phyloP scores from a whole-genome alignment of 495 filamentous ascomycete species.

The Hamigera avellanea region DNA sequence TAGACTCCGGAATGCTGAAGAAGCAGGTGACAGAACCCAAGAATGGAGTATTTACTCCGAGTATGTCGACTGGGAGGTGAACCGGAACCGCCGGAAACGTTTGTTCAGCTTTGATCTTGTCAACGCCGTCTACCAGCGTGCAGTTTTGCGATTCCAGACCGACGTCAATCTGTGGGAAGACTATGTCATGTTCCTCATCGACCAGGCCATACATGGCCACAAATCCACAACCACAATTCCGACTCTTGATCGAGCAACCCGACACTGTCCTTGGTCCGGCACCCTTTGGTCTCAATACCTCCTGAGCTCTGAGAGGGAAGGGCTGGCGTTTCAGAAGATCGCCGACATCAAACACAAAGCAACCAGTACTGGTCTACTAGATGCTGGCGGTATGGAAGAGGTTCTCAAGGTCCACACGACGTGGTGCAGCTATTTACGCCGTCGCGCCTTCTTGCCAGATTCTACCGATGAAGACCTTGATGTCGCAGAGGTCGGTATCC shows the following conservation, averaged over 20 bases:
- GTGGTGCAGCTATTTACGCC: conserved; percentile 87
- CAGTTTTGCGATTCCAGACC: conserved; percentile 53
- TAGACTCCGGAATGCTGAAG: conserved; percentile 45
- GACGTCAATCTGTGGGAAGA: conserved; percentile 70
- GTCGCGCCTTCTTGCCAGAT: conserved; percentile 63
- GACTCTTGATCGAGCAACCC: conserved; percentile 63
- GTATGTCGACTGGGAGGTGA: conserved; percentile 78
- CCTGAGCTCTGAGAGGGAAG: conserved; percentile 65
- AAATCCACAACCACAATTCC: conserved; percentile 28
- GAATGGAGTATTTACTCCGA: conserved; percentile 51
- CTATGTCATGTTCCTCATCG: conserved; percentile 60
- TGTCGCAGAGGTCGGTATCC: conserved; percentile 80
- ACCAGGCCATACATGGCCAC: conserved; percentile 27
- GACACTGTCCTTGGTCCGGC: conserved; percentile 88
- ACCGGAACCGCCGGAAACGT: conserved; percentile 40
- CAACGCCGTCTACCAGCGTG: conserved; percentile 68
- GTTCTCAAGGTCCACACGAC: conserved; percentile 79
- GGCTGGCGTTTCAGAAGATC: conserved; percentile 63
- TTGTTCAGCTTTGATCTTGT: conserved; percentile 49
- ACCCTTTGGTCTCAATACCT: conserved; percentile 83
- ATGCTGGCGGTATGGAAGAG: conserved; percentile 65
- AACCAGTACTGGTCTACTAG: conserved; percentile 68
- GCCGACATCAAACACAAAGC: conserved; percentile 86
- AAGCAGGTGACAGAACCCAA: conserved; percentile 43
- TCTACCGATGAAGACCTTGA: conserved; percentile 84